Percentiles rank a stretch among this genome's conserved stretches.
Evolutionary conservation across 345 rosid genomes (phyloP).

Genomic region (Eucalyptus marginata): DNA sequence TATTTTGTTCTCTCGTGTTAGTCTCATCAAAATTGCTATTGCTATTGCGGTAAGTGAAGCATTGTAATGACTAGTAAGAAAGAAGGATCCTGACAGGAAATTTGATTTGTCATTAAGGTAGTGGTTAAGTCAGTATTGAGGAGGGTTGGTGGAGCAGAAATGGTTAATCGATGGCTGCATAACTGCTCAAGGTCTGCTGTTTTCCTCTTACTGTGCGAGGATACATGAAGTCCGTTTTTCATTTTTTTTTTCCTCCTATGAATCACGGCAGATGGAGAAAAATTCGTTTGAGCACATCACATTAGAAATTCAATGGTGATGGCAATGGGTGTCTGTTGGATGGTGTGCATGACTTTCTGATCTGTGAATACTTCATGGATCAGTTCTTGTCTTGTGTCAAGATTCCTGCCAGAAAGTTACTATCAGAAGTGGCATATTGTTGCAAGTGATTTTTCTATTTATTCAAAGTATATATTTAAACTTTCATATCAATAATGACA

Average conservation of each 20-base stretch:
- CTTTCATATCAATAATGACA: neutral
- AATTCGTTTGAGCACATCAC: neutral
- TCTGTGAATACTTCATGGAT: neutral
- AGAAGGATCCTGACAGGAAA: neutral
- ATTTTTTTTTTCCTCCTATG: neutral
- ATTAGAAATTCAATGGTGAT: neutral
- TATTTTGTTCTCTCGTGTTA: neutral
- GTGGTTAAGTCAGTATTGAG: neutral
- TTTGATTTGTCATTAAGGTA: neutral
- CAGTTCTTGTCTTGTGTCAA: neutral
- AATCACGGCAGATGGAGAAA: neutral
- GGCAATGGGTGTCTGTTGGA: neutral
- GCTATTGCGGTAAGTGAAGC: neutral
- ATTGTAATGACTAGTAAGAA: neutral
- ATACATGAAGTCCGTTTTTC: neutral
- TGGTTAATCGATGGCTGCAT: neutral
- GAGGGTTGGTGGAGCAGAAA: neutral
- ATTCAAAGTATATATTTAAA: neutral
- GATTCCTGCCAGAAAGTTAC: neutral
- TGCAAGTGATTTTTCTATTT: neutral
- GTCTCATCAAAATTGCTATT: neutral
- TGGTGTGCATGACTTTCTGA: neutral
- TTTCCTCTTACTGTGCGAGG: neutral
- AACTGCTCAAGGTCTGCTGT: neutral
- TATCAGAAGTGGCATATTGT: neutral